Evolutionary conservation across 83 land plant genomes (phyloP), one percentile per base, ranked within the genome.

Genomic region (Larix sibirica): DNA sequence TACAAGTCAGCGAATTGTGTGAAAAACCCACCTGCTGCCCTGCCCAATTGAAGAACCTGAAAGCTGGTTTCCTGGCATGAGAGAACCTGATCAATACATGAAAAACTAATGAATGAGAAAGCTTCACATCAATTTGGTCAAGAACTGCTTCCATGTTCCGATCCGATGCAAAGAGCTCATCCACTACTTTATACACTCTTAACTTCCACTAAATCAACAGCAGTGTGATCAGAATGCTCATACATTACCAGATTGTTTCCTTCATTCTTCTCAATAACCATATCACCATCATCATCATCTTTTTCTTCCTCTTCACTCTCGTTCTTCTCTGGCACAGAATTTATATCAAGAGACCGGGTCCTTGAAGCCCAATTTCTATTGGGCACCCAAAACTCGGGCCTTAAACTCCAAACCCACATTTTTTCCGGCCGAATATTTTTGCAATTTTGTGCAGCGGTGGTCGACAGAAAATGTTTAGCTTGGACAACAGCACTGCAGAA

Each of bases 41-140:
- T 8, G 91, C 92, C 95, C 95, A 90, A 21, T 84, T 68, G 65
- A 93, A 93, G 86, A 93, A 90, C 20, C 95, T 74, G 83, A 85
- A 87, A 4, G 95, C 91, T 0, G 92, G 95, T 54, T 83, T 84
- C 47, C 88, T 67, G 7, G 92, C 92, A 80, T 93, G 85, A 14
- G 84, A 74, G 77, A 89, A 93, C 18, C 90, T 77, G 4, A 74
- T 60, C 62, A 93, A 80, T 10, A 93, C 95, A 56, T 69, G 88
- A 61, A 87, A 76, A 17, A 93, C 88, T 26, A 93, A 79, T 4
- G 84, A 83, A 77, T 73, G 84, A 3, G 83, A 81, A 63, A 89
- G 86, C 38, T 77, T 59, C 12, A 90, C 77, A 40, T 33, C 71
- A 40, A 79, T 86, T 80, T 87, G 88, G 70, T 90, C 87, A 24